Evolutionary conservation across 176 grass and related monocot species (phyloP), one percentile per base, ranked within the genome.

Genomic region (Thalia dealbata): DNA sequence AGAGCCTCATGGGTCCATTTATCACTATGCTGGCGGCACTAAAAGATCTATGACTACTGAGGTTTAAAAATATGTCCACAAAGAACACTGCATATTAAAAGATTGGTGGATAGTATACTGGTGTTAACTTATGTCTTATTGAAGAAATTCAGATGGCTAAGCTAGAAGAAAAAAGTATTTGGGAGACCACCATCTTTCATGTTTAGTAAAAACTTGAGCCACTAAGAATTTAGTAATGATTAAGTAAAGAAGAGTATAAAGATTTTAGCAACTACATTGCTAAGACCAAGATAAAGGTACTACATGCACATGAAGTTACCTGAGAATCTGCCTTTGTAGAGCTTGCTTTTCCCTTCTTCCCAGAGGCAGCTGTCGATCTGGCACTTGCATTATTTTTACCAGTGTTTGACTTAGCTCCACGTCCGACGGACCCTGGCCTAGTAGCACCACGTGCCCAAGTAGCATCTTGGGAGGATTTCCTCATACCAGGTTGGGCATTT

Each of bases 391-490:
- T 79, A 74, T 62, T 79, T 87, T 83, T 96, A 75, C 77, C 76
- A 32, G 89, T 70, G 55, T 78, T 85, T 76, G 92, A 69, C 75
- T 83, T 92, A 79, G 86, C 68, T 7, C 80, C 78, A 79, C 92
- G 89, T 59, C 80, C 84, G 52, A 78, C 67, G 59, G 84, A 83
- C 77, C 80, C 84, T 79, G 89, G 38, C 80, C 76, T 91, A 63
- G 92, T 82, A 63, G 89, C 38, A 70, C 86, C 84, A 73, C 92
- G 92, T 52, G 89, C 81, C 92, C 89, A 87, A 50, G 80, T 80
- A 80, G 82, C 95, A 79, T 99, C 95, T 65, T 92, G 90, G 18
- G 81, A 83, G 65, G 86, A 79, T 81, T 86, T 92, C 83, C 86
- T 88, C 3, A 71, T 29, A 74, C 86, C 85, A 43, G 83, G 9